Evolutionary conservation across 495 filamentous ascomycete genomes (phyloP), one percentile per base, ranked within the genome.

Genomic region (Entonaema liquescens): DNA sequence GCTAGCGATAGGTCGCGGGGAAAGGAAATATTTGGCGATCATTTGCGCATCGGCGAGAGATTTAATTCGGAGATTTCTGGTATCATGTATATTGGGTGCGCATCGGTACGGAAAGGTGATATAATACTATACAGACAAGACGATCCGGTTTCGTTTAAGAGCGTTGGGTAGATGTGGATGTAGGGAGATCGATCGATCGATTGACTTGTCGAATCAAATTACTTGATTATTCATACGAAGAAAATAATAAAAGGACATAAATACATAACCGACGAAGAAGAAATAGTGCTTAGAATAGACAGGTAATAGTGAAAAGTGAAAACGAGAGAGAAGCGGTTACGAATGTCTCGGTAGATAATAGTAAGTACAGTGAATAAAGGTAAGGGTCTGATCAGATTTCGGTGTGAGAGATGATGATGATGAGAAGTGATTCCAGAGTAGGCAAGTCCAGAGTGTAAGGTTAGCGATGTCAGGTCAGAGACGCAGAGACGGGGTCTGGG

Each of bases 381-480:
- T 65, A 40, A 65, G 11, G 59, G 65, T 23, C 53, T 52, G 50
- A 59, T 62, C 64, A 65, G 66, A 64, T 64, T 66, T 65, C 59
- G 65, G 62, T 67, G 71, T 63, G 57, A 65, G 56, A 61, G 65
- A 67, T 71, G 71, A 74, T 67, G 35, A 68, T 67, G 71, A 53
- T 56, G 65, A 36, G 67, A 66, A 71, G n/a, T n/a, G n/a, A n/a
- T n/a, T 36, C 35, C 35, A 13, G 3, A 38, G 36, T 38, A 38
- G 35, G 35, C 35, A 36, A 36, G 40, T 44, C 40, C 9, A 44
- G 63, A 59, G 59, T 63, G 59, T 62, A 53, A 53, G 47, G n/a
- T n/a, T 19, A 74, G 66, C 70, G 65, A 73, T 73, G 61, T 73
- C 57, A 73, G 69, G 61, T 73, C 57, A 73, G 69, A 72, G 61